Evolutionary conservation across 768 basidiomycete genomes (phyloP), one percentile per base, ranked within the genome.

Genomic region (Trametes villosa): DNA sequence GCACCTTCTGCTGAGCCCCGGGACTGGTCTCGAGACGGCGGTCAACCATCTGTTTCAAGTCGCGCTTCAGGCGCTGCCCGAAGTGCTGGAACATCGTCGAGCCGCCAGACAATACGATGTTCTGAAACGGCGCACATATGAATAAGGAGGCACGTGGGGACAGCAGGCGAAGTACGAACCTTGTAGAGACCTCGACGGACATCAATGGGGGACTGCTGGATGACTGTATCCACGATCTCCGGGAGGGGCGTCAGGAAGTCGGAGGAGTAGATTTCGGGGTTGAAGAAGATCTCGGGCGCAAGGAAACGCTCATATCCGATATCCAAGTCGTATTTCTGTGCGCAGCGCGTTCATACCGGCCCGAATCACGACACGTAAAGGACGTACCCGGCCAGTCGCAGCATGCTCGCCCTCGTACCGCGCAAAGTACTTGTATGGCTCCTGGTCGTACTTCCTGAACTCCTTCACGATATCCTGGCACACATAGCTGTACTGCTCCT

Each of bases 81-180:
- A 99, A 98, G 79, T 98, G 89, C 67, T 96, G 93, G 82, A 98
- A 98, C 96, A 98, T 98, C 49, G 97, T 98, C 11, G 94, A 96
- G 22, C 97, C 97, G 57, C 97, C 97, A 0, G 92, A 95, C 1
- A 98, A 77, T 8, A 99, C 97, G 56, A 98, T 98, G 76, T 98
- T 99, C 93, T 95, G 59, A 13, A 15, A 15, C 12, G 34, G 13
- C 30, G 46, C 46, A 38, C 15, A 9, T 42, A 17, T n/a, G 22
- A 48, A 22, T 20, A 18, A 46, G 6, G 33, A 6, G 2, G 20
- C n/a, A 17, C 33, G 51, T 24, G 18, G 13, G 18, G 36, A 38
- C 17, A 18, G 48, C 9, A 18, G 20, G 24, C 15, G 27, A 18
- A n/a, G 2, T 12, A 58, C 73, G 53, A 53, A 88, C 93, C 86